A percentile compares a stretch with the other conserved stretches of the same genome.
These are phyloP conservation scores for Ceratobasidium sp. DNA, from an alignment of 1,284 basidiomycete genomes.

Conservation along the genomic window DNA sequence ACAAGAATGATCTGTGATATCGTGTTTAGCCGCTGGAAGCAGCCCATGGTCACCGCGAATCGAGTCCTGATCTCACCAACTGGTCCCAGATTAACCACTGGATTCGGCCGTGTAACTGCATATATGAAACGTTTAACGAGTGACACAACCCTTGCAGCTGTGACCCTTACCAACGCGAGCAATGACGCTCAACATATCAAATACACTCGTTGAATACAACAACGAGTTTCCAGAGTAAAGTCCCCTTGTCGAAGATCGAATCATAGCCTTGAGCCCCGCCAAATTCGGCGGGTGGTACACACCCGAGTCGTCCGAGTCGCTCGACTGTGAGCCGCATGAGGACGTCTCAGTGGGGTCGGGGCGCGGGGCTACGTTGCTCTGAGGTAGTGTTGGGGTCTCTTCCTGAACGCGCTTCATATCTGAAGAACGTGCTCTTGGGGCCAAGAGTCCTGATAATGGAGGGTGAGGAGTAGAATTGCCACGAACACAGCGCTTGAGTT, in stretches of 20 bases:
- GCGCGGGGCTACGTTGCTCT: not conserved
- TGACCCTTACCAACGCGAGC: conserved; percentile 25
- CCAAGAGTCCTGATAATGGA: not conserved
- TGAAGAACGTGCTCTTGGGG: not conserved
- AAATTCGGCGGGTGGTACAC: conserved; percentile 36
- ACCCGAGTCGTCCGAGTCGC: conserved; percentile 4
- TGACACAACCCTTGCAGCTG: not conserved
- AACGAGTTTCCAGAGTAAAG: conserved; percentile 33
- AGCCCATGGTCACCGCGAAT: not conserved
- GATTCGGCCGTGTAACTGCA: conserved; percentile 39
- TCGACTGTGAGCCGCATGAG: not conserved
- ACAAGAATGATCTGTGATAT: conserved; percentile 29
- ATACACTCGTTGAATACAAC: conserved; percentile 40
- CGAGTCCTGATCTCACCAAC: conserved; percentile 33
- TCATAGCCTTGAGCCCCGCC: conserved; percentile 30
- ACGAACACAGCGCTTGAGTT: conserved; percentile 15
- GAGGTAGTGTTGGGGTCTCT: not conserved
- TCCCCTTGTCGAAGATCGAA: conserved; percentile 35
- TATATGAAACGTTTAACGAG: not conserved
- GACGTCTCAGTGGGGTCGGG: not conserved
- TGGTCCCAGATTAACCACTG: conserved; percentile 35
- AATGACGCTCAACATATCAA: conserved; percentile 41
- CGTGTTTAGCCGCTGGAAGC: conserved; percentile 2
- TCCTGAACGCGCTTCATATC: not conserved
- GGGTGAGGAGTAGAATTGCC: not conserved